Percentiles rank a stretch among this genome's conserved stretches.
These are phyloP conservation scores for Mikania micrantha DNA, from an alignment of 129 eudicot genomes.

Conservation along the genomic window DNA sequence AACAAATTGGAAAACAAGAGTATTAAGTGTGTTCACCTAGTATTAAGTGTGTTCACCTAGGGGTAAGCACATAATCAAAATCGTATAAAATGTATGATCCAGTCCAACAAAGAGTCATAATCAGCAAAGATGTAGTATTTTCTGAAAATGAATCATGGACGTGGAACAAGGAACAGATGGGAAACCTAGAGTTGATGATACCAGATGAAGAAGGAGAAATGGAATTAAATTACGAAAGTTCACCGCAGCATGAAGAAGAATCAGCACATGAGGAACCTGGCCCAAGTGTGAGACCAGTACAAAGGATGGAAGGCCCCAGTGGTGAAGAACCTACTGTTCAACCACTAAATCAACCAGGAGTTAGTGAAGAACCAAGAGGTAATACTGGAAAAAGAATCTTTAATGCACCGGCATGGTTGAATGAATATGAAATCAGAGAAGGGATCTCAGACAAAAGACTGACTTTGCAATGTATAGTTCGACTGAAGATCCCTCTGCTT, in stretches of 20 bases:
- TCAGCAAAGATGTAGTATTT: not conserved
- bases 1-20: not conserved
- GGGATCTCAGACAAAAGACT: not conserved
- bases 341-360: not conserved
- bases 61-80: not conserved
- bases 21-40: not conserved
- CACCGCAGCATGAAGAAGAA: not conserved
- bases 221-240: too few relatives aligned
- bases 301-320: too few relatives aligned
- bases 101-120: not conserved
- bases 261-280: not conserved
- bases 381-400: too few relatives aligned
- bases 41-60: not conserved
- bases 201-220: not conserved
- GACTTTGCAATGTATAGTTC: not conserved
- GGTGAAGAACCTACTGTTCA: too few relatives aligned
- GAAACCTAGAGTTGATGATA: not conserved
- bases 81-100: not conserved
- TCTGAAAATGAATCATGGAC: too few relatives aligned
- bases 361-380: not conserved
- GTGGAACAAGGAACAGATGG: not conserved
- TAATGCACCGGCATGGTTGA: not conserved
- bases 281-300: too few relatives aligned
- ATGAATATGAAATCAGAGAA: not conserved
- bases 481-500: not conserved